These are phyloP conservation scores for Fusarium multiceps DNA, from an alignment of 2,329 filamentous ascomycete genomes.

Conservation along the genomic window DNA sequence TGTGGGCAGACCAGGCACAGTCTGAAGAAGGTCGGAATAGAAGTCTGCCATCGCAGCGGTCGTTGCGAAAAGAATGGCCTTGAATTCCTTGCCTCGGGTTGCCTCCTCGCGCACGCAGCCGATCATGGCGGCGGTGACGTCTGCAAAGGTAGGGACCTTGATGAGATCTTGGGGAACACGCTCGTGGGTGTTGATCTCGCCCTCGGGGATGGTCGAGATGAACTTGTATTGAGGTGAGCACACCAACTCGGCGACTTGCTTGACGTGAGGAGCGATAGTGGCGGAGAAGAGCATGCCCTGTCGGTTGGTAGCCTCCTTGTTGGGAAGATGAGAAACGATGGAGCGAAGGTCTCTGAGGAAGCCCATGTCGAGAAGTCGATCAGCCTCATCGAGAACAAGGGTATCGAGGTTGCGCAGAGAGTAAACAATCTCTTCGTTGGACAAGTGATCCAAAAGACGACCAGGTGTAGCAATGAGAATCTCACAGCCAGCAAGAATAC, in stretches of 20 bases:
- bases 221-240: constrained; percentile 80
- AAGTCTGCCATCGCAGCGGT: constrained; percentile 65
- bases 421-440: constrained; percentile 75
- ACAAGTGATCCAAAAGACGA: constrained; percentile 80
- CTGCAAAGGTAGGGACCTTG: constrained; percentile 74
- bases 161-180: constrained; percentile 79
- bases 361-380: constrained; percentile 84
- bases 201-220: constrained; percentile 80
- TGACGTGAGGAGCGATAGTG: constrained; percentile 82
- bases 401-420: constrained; percentile 78
- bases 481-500: constrained; percentile 78
- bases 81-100: constrained; percentile 68
- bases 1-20: constrained; percentile 55
- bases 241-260: constrained; percentile 76
- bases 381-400: constrained; percentile 85
- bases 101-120: constrained; percentile 64
- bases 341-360: constrained; percentile 84
- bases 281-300: constrained; percentile 88
- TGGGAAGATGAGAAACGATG: constrained; percentile 77
- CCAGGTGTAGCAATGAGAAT: constrained; percentile 86
- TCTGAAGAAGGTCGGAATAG: constrained; percentile 59
- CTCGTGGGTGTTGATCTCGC: constrained; percentile 81
- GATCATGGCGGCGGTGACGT: constrained; percentile 70
- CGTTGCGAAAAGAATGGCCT: constrained; percentile 85
- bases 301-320: constrained; percentile 66